These are phyloP conservation scores for Staphylotrichum longicolle DNA, from an alignment of 495 filamentous ascomycete genomes.

Conservation along the genomic window DNA sequence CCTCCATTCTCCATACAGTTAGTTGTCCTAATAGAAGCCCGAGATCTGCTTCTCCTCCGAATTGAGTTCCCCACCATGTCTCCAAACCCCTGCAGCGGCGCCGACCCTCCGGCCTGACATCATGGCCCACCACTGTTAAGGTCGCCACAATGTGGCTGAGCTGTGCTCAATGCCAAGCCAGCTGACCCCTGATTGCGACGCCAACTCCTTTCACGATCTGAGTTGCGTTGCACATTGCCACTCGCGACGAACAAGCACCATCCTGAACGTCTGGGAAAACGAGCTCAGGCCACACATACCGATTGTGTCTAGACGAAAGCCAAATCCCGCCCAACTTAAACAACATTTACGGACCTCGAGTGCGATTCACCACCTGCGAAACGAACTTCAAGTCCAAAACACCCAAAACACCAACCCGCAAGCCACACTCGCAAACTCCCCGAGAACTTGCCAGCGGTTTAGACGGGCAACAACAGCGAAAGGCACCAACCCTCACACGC, in stretches of 20 bases:
- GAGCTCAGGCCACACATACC: no score
- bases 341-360: no score
- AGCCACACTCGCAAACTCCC: no score
- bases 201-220: conserved; percentile 12
- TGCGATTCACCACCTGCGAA: no score
- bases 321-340: not conserved
- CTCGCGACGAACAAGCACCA: not conserved
- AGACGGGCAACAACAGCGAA: no score
- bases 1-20: no score
- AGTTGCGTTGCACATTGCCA: conserved; percentile 9
- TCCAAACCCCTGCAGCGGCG: not conserved
- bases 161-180: conserved; percentile 7
- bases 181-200: not conserved
- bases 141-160: conserved; percentile 27
- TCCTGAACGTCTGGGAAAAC: not conserved
- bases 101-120: conserved; percentile 16
- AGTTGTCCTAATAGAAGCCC: not conserved
- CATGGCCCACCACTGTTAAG: not conserved
- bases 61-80: not conserved
- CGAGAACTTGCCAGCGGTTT: no score
- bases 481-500: no score
- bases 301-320: not conserved
- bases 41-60: not conserved
- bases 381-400: no score
- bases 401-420: no score